These are phyloP conservation scores for Conoideocrella luteorostrata DNA, from an alignment of 2,329 filamentous ascomycete genomes.

Conservation along the genomic window DNA sequence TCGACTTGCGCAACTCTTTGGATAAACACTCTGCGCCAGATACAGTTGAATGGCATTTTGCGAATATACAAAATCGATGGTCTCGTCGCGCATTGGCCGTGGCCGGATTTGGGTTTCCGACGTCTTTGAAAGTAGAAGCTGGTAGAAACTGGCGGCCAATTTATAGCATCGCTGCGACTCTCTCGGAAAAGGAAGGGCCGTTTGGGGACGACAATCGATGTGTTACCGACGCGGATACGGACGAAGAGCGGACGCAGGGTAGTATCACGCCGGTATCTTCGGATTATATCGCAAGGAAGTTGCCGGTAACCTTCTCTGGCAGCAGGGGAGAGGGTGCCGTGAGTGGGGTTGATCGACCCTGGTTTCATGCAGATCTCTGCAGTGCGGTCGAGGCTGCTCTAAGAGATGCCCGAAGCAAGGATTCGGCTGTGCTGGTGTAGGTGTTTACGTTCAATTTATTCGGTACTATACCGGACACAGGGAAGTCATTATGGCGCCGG, in stretches of 20 bases:
- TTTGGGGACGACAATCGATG: neutral
- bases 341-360: slow-evolving; percentile 37
- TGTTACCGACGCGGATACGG: slow-evolving; percentile 5
- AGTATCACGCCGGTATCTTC: neutral
- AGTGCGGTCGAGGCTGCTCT: slow-evolving; percentile 34
- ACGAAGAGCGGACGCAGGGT: slow-evolving; percentile 10
- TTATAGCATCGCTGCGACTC: slow-evolving; percentile 25
- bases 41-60: slow-evolving; percentile 47
- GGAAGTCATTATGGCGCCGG: no score
- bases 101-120: slow-evolving; percentile 48
- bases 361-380: slow-evolving; percentile 40
- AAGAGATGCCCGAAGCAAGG: slow-evolving; percentile 18
- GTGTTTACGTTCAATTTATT: no score
- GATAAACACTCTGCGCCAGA: slow-evolving; percentile 45
- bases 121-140: slow-evolving; percentile 18
- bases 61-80: slow-evolving; percentile 49
- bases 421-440: slow-evolving; percentile 6
- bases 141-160: slow-evolving; percentile 25
- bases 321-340: slow-evolving; percentile 20
- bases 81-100: slow-evolving; percentile 48
- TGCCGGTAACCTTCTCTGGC: neutral
- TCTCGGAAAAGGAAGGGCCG: slow-evolving; percentile 12
- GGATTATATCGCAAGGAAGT: neutral
- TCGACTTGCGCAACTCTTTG: slow-evolving; percentile 48
- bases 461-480: no score